phyloP scores from a whole-genome alignment of 2,329 filamentous ascomycete species.

The Trichoderma hamatum region DNA sequence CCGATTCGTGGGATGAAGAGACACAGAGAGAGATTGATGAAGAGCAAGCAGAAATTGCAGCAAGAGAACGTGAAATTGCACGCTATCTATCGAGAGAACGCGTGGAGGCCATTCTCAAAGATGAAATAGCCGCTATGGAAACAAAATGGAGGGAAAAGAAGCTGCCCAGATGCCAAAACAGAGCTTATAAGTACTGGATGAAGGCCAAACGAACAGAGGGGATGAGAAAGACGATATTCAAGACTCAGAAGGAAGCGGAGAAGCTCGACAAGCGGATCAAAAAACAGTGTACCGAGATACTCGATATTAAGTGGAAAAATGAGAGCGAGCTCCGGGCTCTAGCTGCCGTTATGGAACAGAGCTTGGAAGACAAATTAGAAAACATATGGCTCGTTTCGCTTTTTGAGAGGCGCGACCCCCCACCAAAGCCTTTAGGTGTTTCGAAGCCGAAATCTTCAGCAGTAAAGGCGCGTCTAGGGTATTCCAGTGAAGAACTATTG shows the following conservation, averaged over 20 bases:
- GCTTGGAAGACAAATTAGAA: slow-evolving; percentile 62
- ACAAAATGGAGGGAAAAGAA: slow-evolving; percentile 62
- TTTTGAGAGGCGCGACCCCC: slow-evolving; percentile 47
- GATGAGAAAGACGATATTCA: slow-evolving; percentile 45
- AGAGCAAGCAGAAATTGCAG: slow-evolving; percentile 38
- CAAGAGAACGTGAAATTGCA: slow-evolving; percentile 24
- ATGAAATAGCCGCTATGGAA: slow-evolving; percentile 55
- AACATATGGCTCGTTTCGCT: slow-evolving; percentile 54
- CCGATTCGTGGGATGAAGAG: slow-evolving; percentile 51
- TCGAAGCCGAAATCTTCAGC: slow-evolving; percentile 29
- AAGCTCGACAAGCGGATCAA: slow-evolving; percentile 55
- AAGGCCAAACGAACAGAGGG: slow-evolving; percentile 51
- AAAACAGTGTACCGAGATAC: slow-evolving; percentile 58
- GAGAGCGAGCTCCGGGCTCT: slow-evolving; percentile 56
- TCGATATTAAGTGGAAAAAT: slow-evolving; percentile 55
- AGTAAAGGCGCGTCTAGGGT: background rate
- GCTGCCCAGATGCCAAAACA: slow-evolving; percentile 56
- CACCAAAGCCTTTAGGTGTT: slow-evolving; percentile 41
- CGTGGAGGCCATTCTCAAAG: slow-evolving; percentile 56
- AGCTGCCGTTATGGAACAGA: slow-evolving; percentile 64
- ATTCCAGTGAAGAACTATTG: slow-evolving; percentile 53
- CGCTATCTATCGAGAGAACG: slow-evolving; percentile 47
- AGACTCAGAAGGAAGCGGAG: slow-evolving; percentile 48
- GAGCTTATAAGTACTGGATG: slow-evolving; percentile 65
- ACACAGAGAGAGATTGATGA: slow-evolving; percentile 64